These are phyloP conservation scores for Pseudocercospora vitis DNA, from an alignment of 2,329 filamentous ascomycete species.

Conservation along the genomic window DNA sequence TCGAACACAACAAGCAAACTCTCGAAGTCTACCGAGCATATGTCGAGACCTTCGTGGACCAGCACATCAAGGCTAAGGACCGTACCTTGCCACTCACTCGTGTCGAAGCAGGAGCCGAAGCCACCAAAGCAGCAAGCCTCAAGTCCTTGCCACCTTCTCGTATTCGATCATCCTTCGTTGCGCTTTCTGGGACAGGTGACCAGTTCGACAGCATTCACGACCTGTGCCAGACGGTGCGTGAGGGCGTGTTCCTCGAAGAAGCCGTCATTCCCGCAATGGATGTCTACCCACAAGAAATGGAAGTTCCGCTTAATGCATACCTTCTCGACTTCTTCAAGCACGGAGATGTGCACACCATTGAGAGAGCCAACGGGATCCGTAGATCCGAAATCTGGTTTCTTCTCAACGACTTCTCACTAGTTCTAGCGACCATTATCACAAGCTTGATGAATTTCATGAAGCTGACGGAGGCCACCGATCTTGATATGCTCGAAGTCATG, in stretches of 20 bases:
- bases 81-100: constrained; percentile 59
- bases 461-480: constrained; percentile 46
- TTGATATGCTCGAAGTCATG: constrained; percentile 54
- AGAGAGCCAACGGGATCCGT: constrained; percentile 65
- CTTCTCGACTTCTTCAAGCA: constrained; percentile 77
- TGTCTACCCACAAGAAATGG: constrained; percentile 57
- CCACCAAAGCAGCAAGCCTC: constrained; percentile 28
- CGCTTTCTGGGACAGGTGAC: constrained; percentile 68
- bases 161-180: constrained; percentile 67
- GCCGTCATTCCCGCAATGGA: constrained; percentile 69
- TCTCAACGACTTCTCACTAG: constrained; percentile 64
- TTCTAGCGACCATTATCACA: constrained; percentile 70
- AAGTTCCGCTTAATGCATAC: constrained; percentile 63
- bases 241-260: constrained; percentile 72
- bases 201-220: constrained; percentile 65
- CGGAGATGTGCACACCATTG: constrained; percentile 62
- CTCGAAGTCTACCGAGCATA: constrained; percentile 67
- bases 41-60: constrained; percentile 66
- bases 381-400: constrained; percentile 69
- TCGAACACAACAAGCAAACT: constrained; percentile 64
- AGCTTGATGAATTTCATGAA: constrained; percentile 60
- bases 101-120: constrained; percentile 45
- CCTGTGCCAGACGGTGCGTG: constrained; percentile 64
- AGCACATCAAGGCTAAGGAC: constrained; percentile 60
- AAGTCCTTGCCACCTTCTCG: constrained; percentile 43